Evolutionary conservation across 805 yeast genomes (phyloP), one percentile per base, ranked within the genome.

Genomic region (Danielozyma ontarioensis): DNA sequence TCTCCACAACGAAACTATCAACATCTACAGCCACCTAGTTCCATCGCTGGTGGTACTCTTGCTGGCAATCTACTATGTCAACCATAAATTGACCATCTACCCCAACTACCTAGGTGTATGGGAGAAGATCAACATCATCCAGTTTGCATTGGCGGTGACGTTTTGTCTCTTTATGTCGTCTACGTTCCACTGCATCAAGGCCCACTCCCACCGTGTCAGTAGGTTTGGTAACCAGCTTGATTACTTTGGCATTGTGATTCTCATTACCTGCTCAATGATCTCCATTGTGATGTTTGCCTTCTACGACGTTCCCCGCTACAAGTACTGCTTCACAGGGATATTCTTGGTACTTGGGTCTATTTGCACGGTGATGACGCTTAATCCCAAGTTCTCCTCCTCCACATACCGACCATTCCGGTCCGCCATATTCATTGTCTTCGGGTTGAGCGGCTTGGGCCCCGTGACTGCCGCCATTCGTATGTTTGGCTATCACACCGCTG

Each of bases 321-420:
- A 64, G 31, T 41, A 42, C 29, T 32, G 44, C n/a, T 79, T 76
- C 44, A 55, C 69, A 10, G 37, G 45, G 0, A 34, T 82, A 13
- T 79, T 83, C 7, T 29, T 73, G 3, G 28, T 49, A 0, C 63
- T 86, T 12, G 96, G 94, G 0, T 25, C 60, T 0, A 55, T 72
- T 2, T 86, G 95, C 46, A 70, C 82, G 1, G 49, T 69, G 1
- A 66, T 83, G 22, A 82, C 93, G 0, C 58, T 86, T 39, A 68
- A 74, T 35, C 78, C 80, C 4, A 69, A 66, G 39, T 88, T 89
- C 51, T 66, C 86, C n/a, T 57, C 80, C 4, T 72, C 82, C 4
- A 70, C 64, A 19, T 87, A 85, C 79, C 71, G 96, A 24, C 78
- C 89, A 1, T 73, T 74, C 36, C 64, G 97, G 33, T 90, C 96